phyloP scores from a whole-genome alignment of 1,284 basidiomycete genomes.

The Agaricales sp. region DNA sequence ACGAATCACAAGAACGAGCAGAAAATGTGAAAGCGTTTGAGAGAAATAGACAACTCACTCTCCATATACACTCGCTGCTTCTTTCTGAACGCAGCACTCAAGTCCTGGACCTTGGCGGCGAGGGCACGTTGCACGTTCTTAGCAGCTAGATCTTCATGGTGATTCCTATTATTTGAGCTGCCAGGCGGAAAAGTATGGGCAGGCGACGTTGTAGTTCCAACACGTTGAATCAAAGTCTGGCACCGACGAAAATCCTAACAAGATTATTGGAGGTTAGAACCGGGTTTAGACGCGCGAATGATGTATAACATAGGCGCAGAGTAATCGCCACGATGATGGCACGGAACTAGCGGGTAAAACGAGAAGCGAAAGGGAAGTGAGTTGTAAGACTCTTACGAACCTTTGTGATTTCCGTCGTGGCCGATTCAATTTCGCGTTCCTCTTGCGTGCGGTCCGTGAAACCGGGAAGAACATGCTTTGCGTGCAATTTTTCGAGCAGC shows the following conservation, averaged over 20 bases:
- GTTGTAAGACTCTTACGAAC: no score
- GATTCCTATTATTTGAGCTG: slow-evolving; percentile 25
- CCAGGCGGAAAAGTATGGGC: slow-evolving; percentile 43
- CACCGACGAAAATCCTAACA: slow-evolving; percentile 77
- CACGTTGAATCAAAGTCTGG: slow-evolving; percentile 70
- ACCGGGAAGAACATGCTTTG: slow-evolving; percentile 91
- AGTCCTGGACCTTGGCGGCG: slow-evolving; percentile 89
- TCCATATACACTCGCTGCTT: slow-evolving; percentile 98
- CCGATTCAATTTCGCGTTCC: slow-evolving; percentile 86
- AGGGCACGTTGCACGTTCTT: slow-evolving; percentile 96
- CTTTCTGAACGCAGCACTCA: slow-evolving; percentile 90
- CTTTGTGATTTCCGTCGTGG: slow-evolving; percentile 83
- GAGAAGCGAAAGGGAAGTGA: no score
- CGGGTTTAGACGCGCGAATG: slow-evolving; percentile 13
- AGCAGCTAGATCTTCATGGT: slow-evolving; percentile 61
- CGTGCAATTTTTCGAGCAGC: slow-evolving; percentile 82
- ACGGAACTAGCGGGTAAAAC: no score
- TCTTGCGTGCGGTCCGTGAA: slow-evolving; percentile 92
- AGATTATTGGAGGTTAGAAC: slow-evolving; percentile 5
- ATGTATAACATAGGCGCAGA: no score
- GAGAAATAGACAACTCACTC: slow-evolving; percentile 49
- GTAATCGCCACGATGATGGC: no score
- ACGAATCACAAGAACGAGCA: slow-evolving; percentile 11
- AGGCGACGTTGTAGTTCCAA: slow-evolving; percentile 30
- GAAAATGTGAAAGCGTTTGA: slow-evolving; percentile 8